Evolutionary conservation across 805 yeast species (phyloP), one percentile per base, ranked within the genome.

Genomic region (Ogataea nakhonphanomensis): DNA sequence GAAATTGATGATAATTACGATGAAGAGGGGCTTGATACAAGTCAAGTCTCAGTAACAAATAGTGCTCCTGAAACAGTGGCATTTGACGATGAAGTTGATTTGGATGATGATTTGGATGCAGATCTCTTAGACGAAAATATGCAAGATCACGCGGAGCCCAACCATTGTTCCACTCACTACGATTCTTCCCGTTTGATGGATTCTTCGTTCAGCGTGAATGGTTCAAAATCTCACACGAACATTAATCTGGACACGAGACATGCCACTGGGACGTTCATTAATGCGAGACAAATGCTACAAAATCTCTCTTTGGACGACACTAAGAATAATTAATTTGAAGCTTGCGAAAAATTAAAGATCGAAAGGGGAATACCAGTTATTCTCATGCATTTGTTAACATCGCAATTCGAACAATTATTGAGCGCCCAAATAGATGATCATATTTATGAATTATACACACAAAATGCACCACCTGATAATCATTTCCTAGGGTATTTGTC

Each of bases 1-100:
- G 67, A 61, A 12, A 61, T 54, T 21, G 64, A 58, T n/a, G 59
- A 55, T 10, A 58, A 55, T 7, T 61, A 58, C 5, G 65, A 61
- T 8, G 62, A 56, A 22, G 64, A 59, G 20, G 20, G 5, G 20
- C 20, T 17, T 17, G 20, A 17, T 17, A 17, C 5, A 17, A 17
- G 20, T 5, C 20, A 3, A 17, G 20, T 5, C 20, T 17, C 20
- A 3, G 20, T 5, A 17, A 3, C 3, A 17, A 17, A 17, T 5
- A 17, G 20, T 17, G 20, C 20, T 17, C 5, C 3, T 5, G 5
- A 17, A 17, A 17, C 20, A 3, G 58, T 44, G 11, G 54, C 51
- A 7, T 60, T 57, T 5, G 56, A 58, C 12, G 58, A 55, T 9
- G 60, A 58, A 7, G 61, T 55, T 15, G 61, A 58, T 5, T 57